Evolutionary conservation across 2,329 filamentous ascomycete genomes (phyloP).

Genomic region (Ascochyta clinopodiicola): DNA sequence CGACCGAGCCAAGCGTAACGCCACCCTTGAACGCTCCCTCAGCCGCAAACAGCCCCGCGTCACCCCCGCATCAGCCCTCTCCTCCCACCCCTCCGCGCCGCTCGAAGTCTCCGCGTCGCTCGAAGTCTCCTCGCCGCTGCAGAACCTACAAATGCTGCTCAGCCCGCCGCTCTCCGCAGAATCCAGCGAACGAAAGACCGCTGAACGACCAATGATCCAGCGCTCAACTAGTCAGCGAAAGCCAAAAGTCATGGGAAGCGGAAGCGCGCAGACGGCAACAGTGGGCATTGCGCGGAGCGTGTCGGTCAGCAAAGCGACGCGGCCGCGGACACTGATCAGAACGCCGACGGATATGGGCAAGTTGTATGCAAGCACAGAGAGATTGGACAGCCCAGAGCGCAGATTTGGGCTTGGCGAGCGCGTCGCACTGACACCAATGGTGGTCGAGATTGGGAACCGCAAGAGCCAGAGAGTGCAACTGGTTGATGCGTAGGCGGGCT

Average conservation of each 20-base stretch:
- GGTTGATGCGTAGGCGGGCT: constrained; percentile 36
- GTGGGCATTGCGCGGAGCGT: constrained; percentile 44
- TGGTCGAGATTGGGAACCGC: constrained; percentile 46
- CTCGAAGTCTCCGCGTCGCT: constrained; percentile 19
- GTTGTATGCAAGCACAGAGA: constrained; percentile 15
- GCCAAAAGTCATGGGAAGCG: constrained; percentile 7
- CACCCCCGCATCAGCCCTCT: constrained; percentile 37
- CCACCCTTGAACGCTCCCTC: constrained; percentile 3
- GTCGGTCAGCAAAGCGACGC: constrained; percentile 40
- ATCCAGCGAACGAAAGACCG: background rate
- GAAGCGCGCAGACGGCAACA: constrained; percentile 26
- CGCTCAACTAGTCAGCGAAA: constrained; percentile 14
- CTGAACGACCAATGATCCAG: constrained; percentile 24
- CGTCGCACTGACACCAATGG: constrained; percentile 41
- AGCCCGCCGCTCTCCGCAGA: constrained; percentile 27
- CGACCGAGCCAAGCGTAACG: background rate
- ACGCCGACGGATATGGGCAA: constrained; percentile 12
- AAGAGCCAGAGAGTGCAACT: constrained; percentile 46
- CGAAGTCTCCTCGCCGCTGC: constrained; percentile 29
- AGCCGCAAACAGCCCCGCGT: constrained; percentile 29
- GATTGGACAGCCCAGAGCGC: constrained; percentile 24
- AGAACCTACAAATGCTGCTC: constrained; percentile 26
- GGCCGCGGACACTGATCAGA: constrained; percentile 28
- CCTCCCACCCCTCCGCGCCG: constrained; percentile 32
- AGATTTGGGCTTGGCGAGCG: constrained; percentile 36